Conservation (phyloP, 164 flowering plant genomes). For the grape (Vitis vinifera) region DNA sequence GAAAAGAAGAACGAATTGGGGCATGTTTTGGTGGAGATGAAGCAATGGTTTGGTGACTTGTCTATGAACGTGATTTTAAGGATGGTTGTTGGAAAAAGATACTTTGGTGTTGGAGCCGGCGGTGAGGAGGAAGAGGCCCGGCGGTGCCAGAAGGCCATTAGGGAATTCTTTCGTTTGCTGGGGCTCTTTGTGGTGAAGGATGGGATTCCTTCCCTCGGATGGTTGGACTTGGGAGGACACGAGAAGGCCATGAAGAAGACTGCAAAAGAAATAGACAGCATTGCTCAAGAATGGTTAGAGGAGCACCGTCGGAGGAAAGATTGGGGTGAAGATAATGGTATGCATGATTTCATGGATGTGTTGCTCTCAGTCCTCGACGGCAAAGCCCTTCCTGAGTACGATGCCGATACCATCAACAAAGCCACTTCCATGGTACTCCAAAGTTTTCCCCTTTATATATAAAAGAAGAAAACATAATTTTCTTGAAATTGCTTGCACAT, state of each 20-base stretch:
- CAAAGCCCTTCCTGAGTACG: slow-evolving; percentile 1
- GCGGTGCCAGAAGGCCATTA: slow-evolving; percentile 16
- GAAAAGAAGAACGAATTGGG: not conserved
- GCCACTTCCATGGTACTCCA: slow-evolving; percentile 28
- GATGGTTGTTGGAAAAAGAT: slow-evolving; percentile 35
- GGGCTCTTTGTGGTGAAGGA: slow-evolving; percentile 28
- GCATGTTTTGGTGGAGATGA: slow-evolving; percentile 19
- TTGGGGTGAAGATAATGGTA: not conserved
- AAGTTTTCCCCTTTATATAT: no score
- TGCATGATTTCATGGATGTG: slow-evolving; percentile 30
- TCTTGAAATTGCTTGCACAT: no score
- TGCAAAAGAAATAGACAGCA: slow-evolving; percentile 22
- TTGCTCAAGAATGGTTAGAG: slow-evolving; percentile 25
- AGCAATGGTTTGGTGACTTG: slow-evolving; percentile 26
- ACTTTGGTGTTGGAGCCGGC: not conserved
- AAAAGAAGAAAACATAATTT: no score
- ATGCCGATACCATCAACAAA: slow-evolving; percentile 24
- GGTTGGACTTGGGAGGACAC: slow-evolving; percentile 36
- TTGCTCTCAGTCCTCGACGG: slow-evolving; percentile 19
- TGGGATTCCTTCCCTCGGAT: slow-evolving; percentile 29
- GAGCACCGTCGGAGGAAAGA: slow-evolving; percentile 23
- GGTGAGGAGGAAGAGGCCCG: slow-evolving; percentile 15
- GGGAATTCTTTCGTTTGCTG: slow-evolving; percentile 11
- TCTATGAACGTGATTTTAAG: slow-evolving; percentile 24
- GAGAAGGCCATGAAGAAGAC: slow-evolving; percentile 33